Base-by-base conservation (phyloP, 2,329 filamentous ascomycete species). In the Ambrosiella beaveri region DNA sequence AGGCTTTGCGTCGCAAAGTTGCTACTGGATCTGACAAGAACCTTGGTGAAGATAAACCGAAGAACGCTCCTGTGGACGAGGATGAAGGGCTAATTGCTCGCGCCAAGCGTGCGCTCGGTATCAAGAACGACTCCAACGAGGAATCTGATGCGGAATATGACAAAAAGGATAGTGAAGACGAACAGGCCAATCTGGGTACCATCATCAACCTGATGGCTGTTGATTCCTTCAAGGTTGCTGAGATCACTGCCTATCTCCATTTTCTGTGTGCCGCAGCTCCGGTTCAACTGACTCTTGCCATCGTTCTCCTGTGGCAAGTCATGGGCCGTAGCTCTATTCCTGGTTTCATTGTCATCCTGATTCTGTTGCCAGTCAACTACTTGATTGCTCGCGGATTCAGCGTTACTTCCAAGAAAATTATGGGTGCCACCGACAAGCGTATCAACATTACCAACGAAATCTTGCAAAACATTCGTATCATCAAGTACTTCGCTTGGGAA, bases 191-290 rank as follows among this genome's bases (percentile, higher is more conserved):
- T 61, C 78, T 94, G 55, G 93, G 94, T 62, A 95, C 93, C n/a
- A 96, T 98, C 66, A 98, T 98, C 74, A 98, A 97, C 69, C 75
- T 98, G 63, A 98, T 98, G 93, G 94, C 93, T 9, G 94, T 98
- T 45, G 94, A 98, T 73, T 96, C 91, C 53, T 97, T 97, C 80
- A 98, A 98, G 72, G 88, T 98, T 58, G 86, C 88, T 62, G 93
- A 98, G 68, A 84, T 95, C 60, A 93, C 88, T 41, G 86, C 91
- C 0, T 98, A 98, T 68, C 74, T 98, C 38, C 93, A 98, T 70
- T 98, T 95, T 70, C 75, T 98, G n/a, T 86, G 91, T 75, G 91
- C 90, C 0, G 84, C 86, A 61, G 90, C 91, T 1, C 93, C 93
- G 0, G 86, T 93, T 0, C 90, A 97, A 70, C 79, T 98, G 44